phyloP scores from a whole-genome alignment of 495 filamentous ascomycete genomes.

The Xylaria longipes region DNA sequence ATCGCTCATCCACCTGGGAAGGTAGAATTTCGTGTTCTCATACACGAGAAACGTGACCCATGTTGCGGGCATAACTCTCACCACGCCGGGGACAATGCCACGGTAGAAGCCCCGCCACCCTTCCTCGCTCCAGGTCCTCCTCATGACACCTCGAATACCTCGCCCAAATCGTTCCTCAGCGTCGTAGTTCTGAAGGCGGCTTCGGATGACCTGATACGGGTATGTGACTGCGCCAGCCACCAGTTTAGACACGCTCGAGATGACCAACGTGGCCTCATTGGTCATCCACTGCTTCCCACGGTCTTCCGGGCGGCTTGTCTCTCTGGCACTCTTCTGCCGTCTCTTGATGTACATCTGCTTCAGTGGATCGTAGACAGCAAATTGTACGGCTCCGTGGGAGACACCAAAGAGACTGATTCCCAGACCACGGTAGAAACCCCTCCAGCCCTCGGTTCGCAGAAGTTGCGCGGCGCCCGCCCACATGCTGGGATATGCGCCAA shows the following conservation, averaged over 20 bases:
- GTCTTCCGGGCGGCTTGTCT: not conserved
- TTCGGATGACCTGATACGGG: slow-evolving; percentile 89
- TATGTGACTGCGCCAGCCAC: slow-evolving; percentile 88
- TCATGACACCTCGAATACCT: slow-evolving; percentile 72
- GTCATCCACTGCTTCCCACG: slow-evolving; percentile 54
- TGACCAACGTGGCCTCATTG: slow-evolving; percentile 76
- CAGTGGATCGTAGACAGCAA: slow-evolving; percentile 91
- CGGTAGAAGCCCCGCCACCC: slow-evolving; percentile 89
- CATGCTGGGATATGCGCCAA: slow-evolving; percentile 84
- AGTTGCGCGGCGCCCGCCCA: slow-evolving; percentile 69
- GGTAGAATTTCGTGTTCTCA: slow-evolving; percentile 82
- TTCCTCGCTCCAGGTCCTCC: slow-evolving; percentile 77
- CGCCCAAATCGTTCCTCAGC: slow-evolving; percentile 70
- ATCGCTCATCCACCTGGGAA: slow-evolving; percentile 52
- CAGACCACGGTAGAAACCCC: slow-evolving; percentile 84
- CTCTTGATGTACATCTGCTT: slow-evolving; percentile 62
- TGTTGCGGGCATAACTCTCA: slow-evolving; percentile 89
- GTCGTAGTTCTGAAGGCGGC: slow-evolving; percentile 87
- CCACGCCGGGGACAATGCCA: slow-evolving; percentile 83
- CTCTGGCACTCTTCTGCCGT: slow-evolving; percentile 29
- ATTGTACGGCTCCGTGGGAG: slow-evolving; percentile 92
- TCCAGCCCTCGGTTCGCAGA: slow-evolving; percentile 69
- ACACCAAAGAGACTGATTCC: slow-evolving; percentile 88
- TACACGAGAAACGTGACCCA: slow-evolving; percentile 99
- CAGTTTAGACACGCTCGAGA: slow-evolving; percentile 84